A percentile compares a stretch with the other conserved stretches of the same genome.
Conservation (phyloP, 305 asterid species). For the Solanum chacoense region DNA sequence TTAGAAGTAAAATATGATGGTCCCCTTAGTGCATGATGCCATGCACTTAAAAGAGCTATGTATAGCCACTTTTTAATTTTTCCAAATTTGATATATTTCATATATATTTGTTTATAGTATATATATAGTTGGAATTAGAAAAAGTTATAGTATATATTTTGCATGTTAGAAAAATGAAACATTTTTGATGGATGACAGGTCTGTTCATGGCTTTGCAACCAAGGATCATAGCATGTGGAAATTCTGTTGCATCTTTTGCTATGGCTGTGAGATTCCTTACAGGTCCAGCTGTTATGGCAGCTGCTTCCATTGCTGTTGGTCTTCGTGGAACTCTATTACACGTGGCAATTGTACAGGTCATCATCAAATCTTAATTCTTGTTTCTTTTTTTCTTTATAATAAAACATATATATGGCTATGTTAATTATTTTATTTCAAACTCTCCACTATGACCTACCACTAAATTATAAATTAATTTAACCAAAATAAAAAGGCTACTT, state of each 20-base stretch:
- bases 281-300: conserved; percentile 60
- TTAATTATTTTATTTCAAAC: background rate
- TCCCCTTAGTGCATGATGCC: background rate
- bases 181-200: conserved; percentile 23
- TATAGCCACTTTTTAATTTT: background rate
- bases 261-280: conserved; percentile 54
- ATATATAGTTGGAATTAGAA: background rate
- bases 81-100: background rate
- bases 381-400: background rate
- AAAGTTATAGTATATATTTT: background rate
- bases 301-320: conserved; percentile 47
- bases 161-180: background rate
- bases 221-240: conserved; percentile 52
- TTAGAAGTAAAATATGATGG: background rate
- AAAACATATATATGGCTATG: background rate
- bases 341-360: conserved; percentile 47
- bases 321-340: conserved; percentile 43
- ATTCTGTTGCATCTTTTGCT: conserved; percentile 36
- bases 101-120: background rate
- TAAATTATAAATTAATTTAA: background rate
- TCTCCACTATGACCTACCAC: background rate
- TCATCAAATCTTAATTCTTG: background rate
- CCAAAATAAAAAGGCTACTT: background rate
- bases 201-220: conserved; percentile 58
- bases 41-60: background rate